A percentile compares a stretch with the other conserved stretches of the same genome.
Evolutionary conservation across 2,329 filamentous ascomycete species (phyloP).

Genomic region (Coleophoma crateriformis): DNA sequence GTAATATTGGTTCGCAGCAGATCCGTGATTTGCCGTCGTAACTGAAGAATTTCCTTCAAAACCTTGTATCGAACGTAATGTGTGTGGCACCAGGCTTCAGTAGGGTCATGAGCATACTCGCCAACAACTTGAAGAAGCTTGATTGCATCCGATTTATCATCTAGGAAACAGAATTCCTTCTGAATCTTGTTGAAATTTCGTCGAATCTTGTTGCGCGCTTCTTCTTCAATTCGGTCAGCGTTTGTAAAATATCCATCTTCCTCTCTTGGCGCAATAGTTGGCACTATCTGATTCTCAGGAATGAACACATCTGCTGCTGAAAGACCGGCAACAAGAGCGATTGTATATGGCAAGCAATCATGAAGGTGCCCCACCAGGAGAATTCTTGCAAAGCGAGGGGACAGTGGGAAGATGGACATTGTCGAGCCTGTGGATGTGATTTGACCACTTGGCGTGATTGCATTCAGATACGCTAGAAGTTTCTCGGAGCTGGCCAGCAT

Average conservation of each 20-base stretch:
- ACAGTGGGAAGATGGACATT: constrained; percentile 84
- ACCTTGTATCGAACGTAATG: constrained; percentile 87
- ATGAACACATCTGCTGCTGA: constrained; percentile 87
- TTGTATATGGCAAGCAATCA: constrained; percentile 76
- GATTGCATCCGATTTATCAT: constrained; percentile 80
- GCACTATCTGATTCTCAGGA: constrained; percentile 71
- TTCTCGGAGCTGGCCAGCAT: constrained; percentile 81
- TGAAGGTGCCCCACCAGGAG: constrained; percentile 82
- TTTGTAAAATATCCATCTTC: constrained; percentile 53
- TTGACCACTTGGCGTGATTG: constrained; percentile 64
- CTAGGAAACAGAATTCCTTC: constrained; percentile 71
- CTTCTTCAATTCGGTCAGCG: constrained; percentile 66
- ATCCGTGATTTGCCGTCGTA: constrained; percentile 76
- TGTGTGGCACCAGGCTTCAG: constrained; percentile 69
- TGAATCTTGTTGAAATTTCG: constrained; percentile 65
- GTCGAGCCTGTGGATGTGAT: constrained; percentile 78
- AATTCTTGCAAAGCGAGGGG: constrained; percentile 87
- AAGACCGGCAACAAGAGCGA: constrained; percentile 82
- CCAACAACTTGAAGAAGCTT: constrained; percentile 87
- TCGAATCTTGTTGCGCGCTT: constrained; percentile 58
- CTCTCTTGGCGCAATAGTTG: constrained; percentile 42
- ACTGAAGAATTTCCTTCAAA: constrained; percentile 77
- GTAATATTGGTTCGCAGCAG: constrained; percentile 73
- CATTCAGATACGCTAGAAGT: constrained; percentile 78
- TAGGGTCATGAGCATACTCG: constrained; percentile 72